phyloP scores from a whole-genome alignment of 495 filamentous ascomycete genomes.

The Margaritispora aquatica region DNA sequence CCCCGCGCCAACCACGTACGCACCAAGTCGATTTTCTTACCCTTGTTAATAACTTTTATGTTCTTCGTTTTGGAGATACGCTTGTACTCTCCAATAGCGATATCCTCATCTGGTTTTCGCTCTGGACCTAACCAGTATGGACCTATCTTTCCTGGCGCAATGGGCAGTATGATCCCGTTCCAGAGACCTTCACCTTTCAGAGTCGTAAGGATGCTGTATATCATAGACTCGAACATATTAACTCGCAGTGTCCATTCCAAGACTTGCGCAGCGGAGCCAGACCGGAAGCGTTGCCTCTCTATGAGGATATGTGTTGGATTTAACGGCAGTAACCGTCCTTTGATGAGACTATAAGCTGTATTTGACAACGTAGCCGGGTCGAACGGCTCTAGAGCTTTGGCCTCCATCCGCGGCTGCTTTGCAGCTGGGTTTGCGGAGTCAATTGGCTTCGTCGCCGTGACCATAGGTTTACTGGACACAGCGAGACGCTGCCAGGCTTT shows the following conservation, averaged over 20 bases:
- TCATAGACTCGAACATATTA: conserved; percentile 84
- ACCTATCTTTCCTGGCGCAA: conserved; percentile 35
- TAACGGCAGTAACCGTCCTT: conserved; percentile 39
- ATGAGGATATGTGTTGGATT: conserved; percentile 73
- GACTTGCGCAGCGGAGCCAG: conserved; percentile 53
- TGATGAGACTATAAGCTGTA: conserved; percentile 53
- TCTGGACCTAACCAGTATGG: conserved; percentile 37
- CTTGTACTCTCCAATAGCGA: conserved; percentile 10
- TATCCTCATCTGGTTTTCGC: conserved; percentile 8
- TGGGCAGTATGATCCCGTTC: conserved; percentile 29
- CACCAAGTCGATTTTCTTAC: conserved; percentile 57
- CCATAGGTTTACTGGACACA: conserved; percentile 17
- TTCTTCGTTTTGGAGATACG: conserved; percentile 23
- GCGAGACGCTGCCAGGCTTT: conserved; percentile 33
- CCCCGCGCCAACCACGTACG: conserved; percentile 42
- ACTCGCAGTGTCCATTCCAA: conserved; percentile 89
- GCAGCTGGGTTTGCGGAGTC: no score
- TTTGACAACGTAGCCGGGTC: conserved; percentile 11
- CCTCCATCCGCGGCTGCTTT: no score
- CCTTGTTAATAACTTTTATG: conserved; percentile 27
- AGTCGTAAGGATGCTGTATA: conserved; percentile 68
- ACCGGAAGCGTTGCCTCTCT: conserved; percentile 84
- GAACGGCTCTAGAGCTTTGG: conserved; percentile 21
- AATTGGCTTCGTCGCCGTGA: not conserved
- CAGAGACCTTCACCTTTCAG: conserved; percentile 38